phyloP scores from a whole-genome alignment of 2,329 filamentous ascomycete genomes.

The Fusarium circinatum region DNA sequence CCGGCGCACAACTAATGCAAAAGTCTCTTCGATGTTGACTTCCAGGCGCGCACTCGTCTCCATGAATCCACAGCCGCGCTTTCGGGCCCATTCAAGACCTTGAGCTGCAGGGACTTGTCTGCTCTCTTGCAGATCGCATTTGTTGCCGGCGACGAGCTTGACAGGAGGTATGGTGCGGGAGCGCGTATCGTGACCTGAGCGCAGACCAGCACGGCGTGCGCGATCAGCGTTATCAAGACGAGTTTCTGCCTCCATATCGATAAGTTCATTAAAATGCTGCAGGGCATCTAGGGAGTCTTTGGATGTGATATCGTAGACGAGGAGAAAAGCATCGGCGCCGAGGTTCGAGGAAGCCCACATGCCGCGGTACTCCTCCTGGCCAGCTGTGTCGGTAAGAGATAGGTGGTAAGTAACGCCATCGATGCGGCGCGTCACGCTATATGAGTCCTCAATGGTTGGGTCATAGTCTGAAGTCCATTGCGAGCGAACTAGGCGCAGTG shows the following conservation, averaged over 20 bases:
- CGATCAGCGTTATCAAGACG: slow-evolving; percentile 70
- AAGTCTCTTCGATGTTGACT: slow-evolving; percentile 91
- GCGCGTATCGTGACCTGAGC: slow-evolving; percentile 48
- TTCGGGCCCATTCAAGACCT: slow-evolving; percentile 81
- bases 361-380: slow-evolving; percentile 89
- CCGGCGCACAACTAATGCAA: slow-evolving; percentile 73
- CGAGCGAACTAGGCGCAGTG: slow-evolving; percentile 81
- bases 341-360: slow-evolving; percentile 87
- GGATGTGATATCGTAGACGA: slow-evolving; percentile 89
- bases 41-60: slow-evolving; percentile 86
- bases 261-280: slow-evolving; percentile 83
- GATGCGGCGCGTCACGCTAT: slow-evolving; percentile 82
- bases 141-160: slow-evolving; percentile 88
- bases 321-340: slow-evolving; percentile 81
- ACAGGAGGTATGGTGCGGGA: slow-evolving; percentile 72
- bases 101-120: slow-evolving; percentile 75
- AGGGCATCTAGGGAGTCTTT: slow-evolving; percentile 74
- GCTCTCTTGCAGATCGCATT: slow-evolving; percentile 80
- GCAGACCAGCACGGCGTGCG: slow-evolving; percentile 57
- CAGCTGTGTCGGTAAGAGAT: slow-evolving; percentile 82
- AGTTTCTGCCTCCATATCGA: slow-evolving; percentile 83
- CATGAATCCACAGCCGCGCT: slow-evolving; percentile 83
- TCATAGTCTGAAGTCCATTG: slow-evolving; percentile 88
- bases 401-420: slow-evolving; percentile 85
- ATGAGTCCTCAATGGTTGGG: slow-evolving; percentile 85